Percentiles rank a stretch among this genome's conserved stretches.
Evolutionary conservation across 305 asterid genomes (phyloP).

Genomic region (Rubia tinctorum): DNA sequence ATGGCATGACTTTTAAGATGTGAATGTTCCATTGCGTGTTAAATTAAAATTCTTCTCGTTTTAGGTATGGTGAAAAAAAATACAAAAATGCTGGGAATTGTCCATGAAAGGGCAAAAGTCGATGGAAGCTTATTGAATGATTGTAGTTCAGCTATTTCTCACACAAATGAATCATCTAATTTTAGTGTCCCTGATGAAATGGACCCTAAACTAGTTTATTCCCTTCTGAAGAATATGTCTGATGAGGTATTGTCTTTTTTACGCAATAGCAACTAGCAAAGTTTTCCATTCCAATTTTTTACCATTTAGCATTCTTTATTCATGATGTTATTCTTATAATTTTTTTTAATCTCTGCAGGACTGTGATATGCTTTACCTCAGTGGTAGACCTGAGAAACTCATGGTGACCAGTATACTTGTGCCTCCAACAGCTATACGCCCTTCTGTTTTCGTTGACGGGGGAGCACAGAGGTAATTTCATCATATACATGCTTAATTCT

Average conservation of each 20-base stretch:
- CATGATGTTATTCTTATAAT: neutral
- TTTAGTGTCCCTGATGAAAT: slow-evolving; percentile 37
- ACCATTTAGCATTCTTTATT: slow-evolving; percentile 11
- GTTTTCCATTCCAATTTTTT: slow-evolving; percentile 6
- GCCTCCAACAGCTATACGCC: slow-evolving; percentile 88
- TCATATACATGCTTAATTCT: slow-evolving; percentile 8
- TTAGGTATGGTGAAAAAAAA: slow-evolving; percentile 79
- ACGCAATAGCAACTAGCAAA: neutral
- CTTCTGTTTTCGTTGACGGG: slow-evolving; percentile 91
- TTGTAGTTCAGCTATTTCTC: slow-evolving; percentile 50
- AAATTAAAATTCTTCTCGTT: slow-evolving; percentile 17
- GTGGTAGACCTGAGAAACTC: slow-evolving; percentile 87
- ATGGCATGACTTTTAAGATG: neutral
- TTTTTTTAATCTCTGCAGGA: slow-evolving; percentile 47
- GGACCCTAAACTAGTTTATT: slow-evolving; percentile 56
- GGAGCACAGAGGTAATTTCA: slow-evolving; percentile 61
- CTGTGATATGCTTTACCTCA: slow-evolving; percentile 80
- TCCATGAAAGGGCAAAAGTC: slow-evolving; percentile 53
- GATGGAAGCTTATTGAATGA: slow-evolving; percentile 39
- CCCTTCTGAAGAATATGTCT: slow-evolving; percentile 63
- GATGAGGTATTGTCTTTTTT: slow-evolving; percentile 61
- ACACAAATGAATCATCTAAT: slow-evolving; percentile 44
- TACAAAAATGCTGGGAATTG: slow-evolving; percentile 36
- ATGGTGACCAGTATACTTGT: slow-evolving; percentile 72
- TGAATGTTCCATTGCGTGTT: slow-evolving; percentile 3